Conservation (phyloP, 2,329 filamentous ascomycete genomes). For the Thelonectria blattea region DNA sequence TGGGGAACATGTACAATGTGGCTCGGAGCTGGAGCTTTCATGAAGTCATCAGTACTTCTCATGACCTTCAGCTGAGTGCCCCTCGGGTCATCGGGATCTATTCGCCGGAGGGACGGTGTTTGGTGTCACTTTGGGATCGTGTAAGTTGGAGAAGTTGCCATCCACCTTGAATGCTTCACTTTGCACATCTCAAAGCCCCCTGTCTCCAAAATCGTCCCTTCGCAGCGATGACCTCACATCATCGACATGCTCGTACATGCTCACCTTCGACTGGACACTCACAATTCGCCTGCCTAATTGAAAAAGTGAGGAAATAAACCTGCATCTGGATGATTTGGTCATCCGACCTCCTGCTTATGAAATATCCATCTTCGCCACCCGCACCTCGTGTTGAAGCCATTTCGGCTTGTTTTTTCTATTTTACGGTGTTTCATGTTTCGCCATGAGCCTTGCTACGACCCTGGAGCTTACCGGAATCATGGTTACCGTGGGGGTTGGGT, state of each 20-base stretch:
- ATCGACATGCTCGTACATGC: not conserved
- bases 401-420: not conserved
- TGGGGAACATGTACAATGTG: not conserved
- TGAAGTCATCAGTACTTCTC: no score
- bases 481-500: not conserved
- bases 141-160: no score
- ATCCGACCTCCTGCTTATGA: not conserved
- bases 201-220: not conserved
- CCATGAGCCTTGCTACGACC: not conserved
- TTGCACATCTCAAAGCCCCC: not conserved
- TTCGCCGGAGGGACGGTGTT: not conserved
- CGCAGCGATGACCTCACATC: slow-evolving; percentile 12
- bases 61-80: no score
- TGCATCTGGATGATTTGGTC: not conserved
- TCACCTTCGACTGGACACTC: not conserved
- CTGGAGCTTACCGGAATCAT: not conserved
- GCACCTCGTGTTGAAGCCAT: not conserved
- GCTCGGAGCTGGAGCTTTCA: not conserved
- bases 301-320: no score
- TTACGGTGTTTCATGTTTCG: slow-evolving; percentile 9
- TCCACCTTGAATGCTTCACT: no score
- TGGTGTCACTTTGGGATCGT: no score
- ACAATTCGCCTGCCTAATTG: not conserved
- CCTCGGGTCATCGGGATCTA: slow-evolving; percentile 2
- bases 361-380: not conserved